A percentile compares a stretch with the other conserved stretches of the same genome.
Conservation (phyloP, 1,284 basidiomycete genomes). For the Meira miltonrushii region DNA sequence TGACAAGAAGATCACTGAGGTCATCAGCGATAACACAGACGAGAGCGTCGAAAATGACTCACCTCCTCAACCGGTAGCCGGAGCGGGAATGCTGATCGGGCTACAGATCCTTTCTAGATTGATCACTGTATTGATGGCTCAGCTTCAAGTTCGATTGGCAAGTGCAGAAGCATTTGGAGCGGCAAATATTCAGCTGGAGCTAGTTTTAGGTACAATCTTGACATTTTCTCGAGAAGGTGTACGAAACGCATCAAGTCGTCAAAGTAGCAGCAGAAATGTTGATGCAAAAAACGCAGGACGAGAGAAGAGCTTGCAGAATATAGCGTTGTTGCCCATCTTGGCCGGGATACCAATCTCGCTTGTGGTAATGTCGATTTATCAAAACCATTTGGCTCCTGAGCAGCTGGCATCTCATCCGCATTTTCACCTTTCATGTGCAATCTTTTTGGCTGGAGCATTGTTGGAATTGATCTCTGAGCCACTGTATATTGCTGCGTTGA, state of each 20-base stretch:
- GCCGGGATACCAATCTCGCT: conserved; percentile 27
- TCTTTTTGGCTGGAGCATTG: conserved; percentile 40
- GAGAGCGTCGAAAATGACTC: no score
- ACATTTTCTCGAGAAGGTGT: conserved; percentile 89
- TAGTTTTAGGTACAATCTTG: conserved; percentile 78
- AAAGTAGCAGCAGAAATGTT: background rate
- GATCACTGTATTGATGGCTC: conserved; percentile 82
- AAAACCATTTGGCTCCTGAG: conserved; percentile 23
- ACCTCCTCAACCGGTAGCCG: conserved; percentile 41
- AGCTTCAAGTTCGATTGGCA: conserved; percentile 74
- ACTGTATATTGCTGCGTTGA: conserved; percentile 36
- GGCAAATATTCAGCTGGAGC: conserved; percentile 77
- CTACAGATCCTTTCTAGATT: conserved; percentile 78
- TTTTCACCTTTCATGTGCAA: conserved; percentile 24
- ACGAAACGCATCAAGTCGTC: conserved; percentile 4
- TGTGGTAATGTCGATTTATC: conserved; percentile 21
- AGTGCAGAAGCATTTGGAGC: conserved; percentile 81
- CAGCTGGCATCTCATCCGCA: conserved; percentile 23
- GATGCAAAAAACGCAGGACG: background rate
- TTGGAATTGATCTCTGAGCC: conserved; percentile 44
- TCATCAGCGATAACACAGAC: no score
- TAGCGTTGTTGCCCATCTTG: conserved; percentile 36
- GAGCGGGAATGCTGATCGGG: conserved; percentile 72
- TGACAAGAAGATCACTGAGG: no score
- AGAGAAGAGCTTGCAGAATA: conserved; percentile 27